Evolutionary conservation across 2,329 filamentous ascomycete genomes (phyloP), one percentile per base, ranked within the genome.

Genomic region (Sporothrix phasma): DNA sequence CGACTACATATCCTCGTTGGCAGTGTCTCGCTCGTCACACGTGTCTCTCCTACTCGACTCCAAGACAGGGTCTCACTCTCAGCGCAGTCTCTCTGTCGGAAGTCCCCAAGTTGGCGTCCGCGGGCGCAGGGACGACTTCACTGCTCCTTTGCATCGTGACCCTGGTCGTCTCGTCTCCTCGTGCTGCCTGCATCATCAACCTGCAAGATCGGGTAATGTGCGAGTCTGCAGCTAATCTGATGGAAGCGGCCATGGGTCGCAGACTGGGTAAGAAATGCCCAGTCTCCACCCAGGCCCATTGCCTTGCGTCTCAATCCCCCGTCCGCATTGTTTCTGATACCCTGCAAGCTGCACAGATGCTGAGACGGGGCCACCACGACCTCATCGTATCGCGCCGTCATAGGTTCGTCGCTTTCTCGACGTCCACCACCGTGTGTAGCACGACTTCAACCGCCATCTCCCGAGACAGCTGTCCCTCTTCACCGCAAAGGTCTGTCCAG

Each of bases 131-230:
- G 29, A 17, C 54, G 22, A 43, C 15, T 46, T 24, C 3, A 17
- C 17, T 34, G 19, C 22, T 6, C 17, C 31, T 60, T n/a, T 46
- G 43, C 43, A 24, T 39, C 1, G 41, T n/a, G 5, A 17, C 43
- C 41, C 43, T 26, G 19, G 17, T 61, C 11, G 45, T 39, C 31
- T 61, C 59, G 59, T 41, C 59, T 26, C 41, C 29, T 24, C n/a
- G 13, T 51, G 13, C 46, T 2, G 3, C 13, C 13, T 39, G 26
- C 61, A 56, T 62, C 43, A 29, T 19, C 15, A 2, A 41, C 59
- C 60, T 65, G 64, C 64, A 61, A 61, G 64, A 65, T 65, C 59
- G 60, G 56, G 56, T 46, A 62, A 34, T 47, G 53, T 31, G 60
- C 39, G 56, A 31, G 60, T 39, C 45, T 47, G 45, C 58, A 47